A percentile compares a stretch with the other conserved stretches of the same genome.
These are phyloP conservation scores for Venturia carpophila DNA, from an alignment of 2,329 filamentous ascomycete species.

Conservation along the genomic window DNA sequence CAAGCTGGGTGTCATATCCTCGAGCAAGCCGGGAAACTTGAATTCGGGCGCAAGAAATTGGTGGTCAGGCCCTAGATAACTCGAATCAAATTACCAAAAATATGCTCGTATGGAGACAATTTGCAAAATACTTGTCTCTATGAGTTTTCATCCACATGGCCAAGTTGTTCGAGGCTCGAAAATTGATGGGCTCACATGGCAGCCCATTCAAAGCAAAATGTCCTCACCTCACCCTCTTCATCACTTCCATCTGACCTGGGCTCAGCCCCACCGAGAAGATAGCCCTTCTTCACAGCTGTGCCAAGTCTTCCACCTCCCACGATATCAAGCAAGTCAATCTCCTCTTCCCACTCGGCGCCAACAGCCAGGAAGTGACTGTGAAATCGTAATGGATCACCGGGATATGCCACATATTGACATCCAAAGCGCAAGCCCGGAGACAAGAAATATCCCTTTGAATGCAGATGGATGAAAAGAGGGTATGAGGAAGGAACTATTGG, in stretches of 20 bases:
- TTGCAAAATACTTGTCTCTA: background rate
- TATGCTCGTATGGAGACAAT: background rate
- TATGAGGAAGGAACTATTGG: slow-evolving; percentile 48
- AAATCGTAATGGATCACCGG: slow-evolving; percentile 87
- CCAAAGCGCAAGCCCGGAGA: slow-evolving; percentile 91
- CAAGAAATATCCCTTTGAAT: slow-evolving; percentile 73
- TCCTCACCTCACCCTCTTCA: slow-evolving; percentile 43
- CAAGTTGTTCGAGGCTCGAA: background rate
- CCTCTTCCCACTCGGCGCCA: slow-evolving; percentile 79
- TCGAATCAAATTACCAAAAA: background rate
- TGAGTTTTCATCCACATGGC: slow-evolving; percentile 9
- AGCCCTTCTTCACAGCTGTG: slow-evolving; percentile 94
- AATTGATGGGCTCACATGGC: slow-evolving; percentile 57
- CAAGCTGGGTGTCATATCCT: too few relatives aligned
- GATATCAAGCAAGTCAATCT: slow-evolving; percentile 75
- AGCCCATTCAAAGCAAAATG: slow-evolving; percentile 89
- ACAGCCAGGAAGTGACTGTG: slow-evolving; percentile 90
- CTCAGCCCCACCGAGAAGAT: slow-evolving; percentile 63
- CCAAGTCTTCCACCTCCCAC: slow-evolving; percentile 81
- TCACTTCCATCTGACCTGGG: slow-evolving; percentile 36
- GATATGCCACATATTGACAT: slow-evolving; percentile 89
- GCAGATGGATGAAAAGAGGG: slow-evolving; percentile 72
- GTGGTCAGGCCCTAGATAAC: background rate
- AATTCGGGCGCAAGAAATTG: background rate
- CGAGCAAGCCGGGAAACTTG: too few relatives aligned